Base-by-base conservation (phyloP, 148 eudicot genomes). In the Rheum nobile region DNA sequence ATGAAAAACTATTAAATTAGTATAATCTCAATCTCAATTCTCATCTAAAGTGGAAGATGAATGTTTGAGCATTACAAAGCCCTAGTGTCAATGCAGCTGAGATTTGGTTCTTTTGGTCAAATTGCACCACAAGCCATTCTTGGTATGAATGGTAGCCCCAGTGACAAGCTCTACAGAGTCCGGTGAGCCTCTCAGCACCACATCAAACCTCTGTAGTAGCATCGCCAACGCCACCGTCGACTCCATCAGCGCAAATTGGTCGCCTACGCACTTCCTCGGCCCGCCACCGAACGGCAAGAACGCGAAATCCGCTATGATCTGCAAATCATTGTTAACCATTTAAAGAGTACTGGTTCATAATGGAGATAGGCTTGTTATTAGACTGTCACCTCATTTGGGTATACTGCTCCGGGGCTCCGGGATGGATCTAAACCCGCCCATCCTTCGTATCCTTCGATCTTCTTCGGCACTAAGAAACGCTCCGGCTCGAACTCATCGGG, bases 391-490 rank as follows among this genome's bases (percentile, higher is more conserved):
- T 95, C 99, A 78, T 95, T 95, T 7, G 99, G 99, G 76, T 95
- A 95, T 47, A 92, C 77, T 71, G 99, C 99, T 82, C 99, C 99
- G 13, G 96, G 96, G 80, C 97, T 95, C 48, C 97, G 84, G 73
- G 92, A 86, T 74, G 97, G 99, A 82, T 95, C 97, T 80, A 87
- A 92, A 55, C 99, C 99, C 65, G 90, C 87, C 99, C 99, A 95
- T 48, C 88, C 97, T 80, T 90, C 96, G 57, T 91, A 82, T 67
- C 74, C 88, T 75, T 83, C 88, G 68, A 82, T 89, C 37, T 77
- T 80, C 55, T 67, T 90, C 72, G 84, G 80, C 71, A 76, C 81
- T 41, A 84, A 83, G 77, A 95, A 95, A 78, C 99, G 87, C 78
- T 95, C 99, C 0, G 99, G 99, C 79, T 87, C 89, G 75, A 95